Base-by-base conservation (phyloP, 2,329 filamentous ascomycete species). In the Fusarium gaditjirri region DNA sequence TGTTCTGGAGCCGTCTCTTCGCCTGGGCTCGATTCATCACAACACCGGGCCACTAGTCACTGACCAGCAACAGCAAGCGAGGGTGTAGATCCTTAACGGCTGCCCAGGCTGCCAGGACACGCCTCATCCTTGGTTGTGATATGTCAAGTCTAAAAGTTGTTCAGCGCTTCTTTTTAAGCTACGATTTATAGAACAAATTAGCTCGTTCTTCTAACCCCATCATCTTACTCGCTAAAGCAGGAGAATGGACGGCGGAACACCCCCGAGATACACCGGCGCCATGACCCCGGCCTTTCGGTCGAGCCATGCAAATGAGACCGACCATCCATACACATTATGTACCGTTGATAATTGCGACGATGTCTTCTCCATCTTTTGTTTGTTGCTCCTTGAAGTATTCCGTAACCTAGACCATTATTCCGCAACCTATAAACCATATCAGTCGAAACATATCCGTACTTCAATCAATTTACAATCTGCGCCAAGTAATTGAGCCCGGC, bases 301-400 rank as follows among this genome's bases (percentile, higher is more conserved):
- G 53, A 59, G 55, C 55, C 44, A 60, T 56, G 68, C 54, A 72
- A 70, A 73, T 72, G 70, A 72, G 70, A 58, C 62, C 53, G 70
- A 53, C 64, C 46, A 53, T 72, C 53, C 46, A 61, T 56, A 44
- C 29, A 31, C n/a, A 31, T 31, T 55, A 55, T 33, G n/a, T 46
- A 43, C 38, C 19, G 27, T 60, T 52, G 19, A 58, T 69, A 52
- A 54, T 41, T 58, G 33, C 41, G 41, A 43, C 38, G 46, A 10
- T 52, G 44, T 56, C 23, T 53, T 58, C 61, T 47, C 69, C 69
- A 70, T 72, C 55, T 70, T 72, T 72, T 66, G 70, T 72, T 72
- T 72, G 47, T 46, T 55, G 43, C 38, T 46, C 17, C 21, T 47
- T n/a, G 21, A 21, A 25, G 38, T n/a, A n/a, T n/a, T n/a, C n/a